Base-by-base conservation (phyloP, 768 basidiomycete species). In the Termitomyces sp. region DNA sequence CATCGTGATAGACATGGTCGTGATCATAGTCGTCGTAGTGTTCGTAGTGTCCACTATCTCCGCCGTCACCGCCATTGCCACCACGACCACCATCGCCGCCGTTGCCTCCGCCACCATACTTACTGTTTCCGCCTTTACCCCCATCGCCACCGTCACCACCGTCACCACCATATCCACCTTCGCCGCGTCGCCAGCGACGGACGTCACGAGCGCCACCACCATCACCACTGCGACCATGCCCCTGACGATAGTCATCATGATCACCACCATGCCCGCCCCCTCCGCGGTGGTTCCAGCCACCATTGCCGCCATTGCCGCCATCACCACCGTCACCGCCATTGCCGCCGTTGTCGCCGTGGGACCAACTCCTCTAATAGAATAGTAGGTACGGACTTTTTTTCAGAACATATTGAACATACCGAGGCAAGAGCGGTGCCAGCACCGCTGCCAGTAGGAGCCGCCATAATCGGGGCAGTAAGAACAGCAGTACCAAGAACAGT, bases 401-500 rank as follows among this genome's bases (percentile, higher is more conserved):
- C 19, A 21, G 4, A 7, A 40, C 12, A 42, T 21, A 28, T 16
- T 14, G 14, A 14, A 50, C 58, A 12, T 34, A 55, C 58, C 32
- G 11, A 27, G 9, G 30, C 46, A 19, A 55, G 40, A 30, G 21
- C 52, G 1, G 45, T 21, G 30, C 42, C 52, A 54, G 53, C 42
- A 35, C 47, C n/a, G 47, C 47, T 48, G 10, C 19, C 39, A 28
- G 52, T 34, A 14, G 58, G 58, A 25, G 54, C 54, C 27, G 54
- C 54, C 48, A 52, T 46, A 10, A 16, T 41, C 8, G 58, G 54
- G 37, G 49, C 44, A 27, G 40, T 21, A 43, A 59, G 54, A 19
- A 44, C 32, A 25, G 30, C 28, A 42, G 43, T 52, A 37, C 58
- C 37, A 11, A 59, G 35, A 17, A 59, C 28, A 17, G 54, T 50